Evolutionary conservation across 2,329 filamentous ascomycete genomes (phyloP).

Genomic region (Trichoderma gracile): DNA sequence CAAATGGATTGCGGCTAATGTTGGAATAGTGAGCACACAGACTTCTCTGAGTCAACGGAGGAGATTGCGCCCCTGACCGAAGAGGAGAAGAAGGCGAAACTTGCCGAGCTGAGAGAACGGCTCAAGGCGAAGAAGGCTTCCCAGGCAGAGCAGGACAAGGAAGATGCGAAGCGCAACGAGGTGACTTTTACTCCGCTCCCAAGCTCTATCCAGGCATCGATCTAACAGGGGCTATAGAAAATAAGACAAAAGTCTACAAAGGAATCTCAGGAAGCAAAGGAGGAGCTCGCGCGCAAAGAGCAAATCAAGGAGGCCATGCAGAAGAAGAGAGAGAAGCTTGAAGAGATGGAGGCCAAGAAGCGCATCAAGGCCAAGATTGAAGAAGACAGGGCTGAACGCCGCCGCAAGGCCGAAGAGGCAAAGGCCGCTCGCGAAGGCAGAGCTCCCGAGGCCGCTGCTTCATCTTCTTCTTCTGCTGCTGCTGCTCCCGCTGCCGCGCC

Average conservation of each 20-base stretch:
- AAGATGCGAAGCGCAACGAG: constrained; percentile 83
- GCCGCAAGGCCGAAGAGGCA: constrained; percentile 78
- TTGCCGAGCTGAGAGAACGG: constrained; percentile 72
- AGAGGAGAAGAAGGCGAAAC: constrained; percentile 80
- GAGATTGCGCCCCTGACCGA: constrained; percentile 88
- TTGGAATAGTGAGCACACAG: constrained; percentile 69
- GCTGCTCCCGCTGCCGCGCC: constrained; percentile 49
- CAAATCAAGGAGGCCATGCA: constrained; percentile 86
- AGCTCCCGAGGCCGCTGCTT: constrained; percentile 45
- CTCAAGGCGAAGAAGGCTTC: constrained; percentile 70
- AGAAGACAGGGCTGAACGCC: constrained; percentile 87
- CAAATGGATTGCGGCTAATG: neutral
- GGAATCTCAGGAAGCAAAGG: constrained; percentile 85
- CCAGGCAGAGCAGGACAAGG: constrained; percentile 71
- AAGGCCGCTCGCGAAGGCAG: constrained; percentile 86
- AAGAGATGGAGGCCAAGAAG: constrained; percentile 82
- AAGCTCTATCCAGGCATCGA: neutral
- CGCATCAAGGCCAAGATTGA: constrained; percentile 92
- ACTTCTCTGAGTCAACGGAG: constrained; percentile 92
- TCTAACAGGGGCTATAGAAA: constrained; percentile 46
- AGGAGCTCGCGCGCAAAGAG: constrained; percentile 84
- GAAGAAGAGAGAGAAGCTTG: constrained; percentile 85
- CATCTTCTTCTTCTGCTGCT: constrained; percentile 48
- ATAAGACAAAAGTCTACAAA: constrained; percentile 84
- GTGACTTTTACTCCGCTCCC: constrained; percentile 43